Conservation (phyloP, 176 grass and related monocot species). For the Pontederia paniculata region DNA sequence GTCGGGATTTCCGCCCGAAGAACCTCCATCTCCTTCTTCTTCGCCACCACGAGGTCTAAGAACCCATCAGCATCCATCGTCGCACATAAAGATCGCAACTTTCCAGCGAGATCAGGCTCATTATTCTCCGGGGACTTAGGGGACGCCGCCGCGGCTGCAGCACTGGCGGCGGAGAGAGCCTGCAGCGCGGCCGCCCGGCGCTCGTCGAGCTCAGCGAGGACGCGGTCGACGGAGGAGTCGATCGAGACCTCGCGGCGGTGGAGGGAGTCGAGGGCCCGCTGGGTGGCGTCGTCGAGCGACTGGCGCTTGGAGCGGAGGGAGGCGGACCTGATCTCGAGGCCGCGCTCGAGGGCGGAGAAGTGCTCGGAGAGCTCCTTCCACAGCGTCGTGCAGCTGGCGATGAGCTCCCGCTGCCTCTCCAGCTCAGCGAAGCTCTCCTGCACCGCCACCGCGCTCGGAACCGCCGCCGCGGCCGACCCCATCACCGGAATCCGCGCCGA, state of each 20-base stretch:
- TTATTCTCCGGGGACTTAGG: background rate
- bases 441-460: conserved; percentile 24
- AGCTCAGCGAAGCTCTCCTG: conserved; percentile 61
- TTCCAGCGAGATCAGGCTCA: conserved; percentile 25
- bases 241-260: conserved; percentile 43
- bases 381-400: conserved; percentile 50
- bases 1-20: conserved; percentile 38
- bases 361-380: conserved; percentile 67
- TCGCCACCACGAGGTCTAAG: conserved; percentile 41
- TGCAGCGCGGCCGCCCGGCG: conserved; percentile 17
- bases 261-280: conserved; percentile 36
- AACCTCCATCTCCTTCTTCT: conserved; percentile 63
- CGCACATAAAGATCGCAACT: conserved; percentile 34
- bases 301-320: conserved; percentile 46
- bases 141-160: background rate
- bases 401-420: conserved; percentile 67
- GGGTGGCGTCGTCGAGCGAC: conserved; percentile 31
- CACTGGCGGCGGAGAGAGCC: background rate
- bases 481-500: conserved; percentile 7
- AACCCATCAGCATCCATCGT: conserved; percentile 65
- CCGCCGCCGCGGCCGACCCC: conserved; percentile 21
- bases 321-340: conserved; percentile 43
- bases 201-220: conserved; percentile 36
- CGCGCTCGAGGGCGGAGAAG: conserved; percentile 49
- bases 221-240: conserved; percentile 38